Percentiles rank a stretch among this genome's conserved stretches.
Conservation (phyloP, 768 basidiomycete genomes). For the Rhodotorula paludigena region DNA sequence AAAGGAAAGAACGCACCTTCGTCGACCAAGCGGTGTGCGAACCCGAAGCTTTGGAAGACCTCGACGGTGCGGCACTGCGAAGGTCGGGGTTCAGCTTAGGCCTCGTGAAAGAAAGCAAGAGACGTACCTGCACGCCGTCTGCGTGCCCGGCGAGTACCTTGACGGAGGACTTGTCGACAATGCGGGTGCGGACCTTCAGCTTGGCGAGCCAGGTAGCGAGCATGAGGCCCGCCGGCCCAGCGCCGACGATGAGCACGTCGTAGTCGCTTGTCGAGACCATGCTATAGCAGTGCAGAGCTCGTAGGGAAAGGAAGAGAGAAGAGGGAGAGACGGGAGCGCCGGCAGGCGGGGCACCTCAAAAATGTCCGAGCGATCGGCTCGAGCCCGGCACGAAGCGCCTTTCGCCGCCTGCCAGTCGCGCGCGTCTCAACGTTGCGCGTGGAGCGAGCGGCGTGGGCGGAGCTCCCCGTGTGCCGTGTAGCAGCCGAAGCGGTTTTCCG, state of each 20-base stretch:
- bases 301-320: too few relatives aligned
- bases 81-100: too few relatives aligned
- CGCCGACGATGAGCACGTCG: slow-evolving; percentile 36
- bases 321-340: not conserved
- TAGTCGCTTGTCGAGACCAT: not conserved
- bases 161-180: slow-evolving; percentile 27
- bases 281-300: not conserved
- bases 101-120: too few relatives aligned
- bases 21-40: slow-evolving; percentile 13
- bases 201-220: slow-evolving; percentile 33
- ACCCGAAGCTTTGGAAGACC: slow-evolving; percentile 32
- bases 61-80: slow-evolving; percentile 32
- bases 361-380: not conserved
- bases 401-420: too few relatives aligned
- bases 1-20: slow-evolving; percentile 5
- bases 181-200: slow-evolving; percentile 27
- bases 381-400: too few relatives aligned
- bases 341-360: not conserved
- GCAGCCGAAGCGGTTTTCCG: too few relatives aligned
- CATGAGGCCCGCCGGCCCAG: slow-evolving; percentile 32
- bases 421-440: too few relatives aligned
- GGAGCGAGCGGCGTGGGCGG: too few relatives aligned
- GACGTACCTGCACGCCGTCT: slow-evolving; percentile 13
- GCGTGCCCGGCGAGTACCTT: slow-evolving; percentile 28
- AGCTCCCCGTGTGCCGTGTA: too few relatives aligned